Conservation (phyloP, 352 stramenopile species). For the Peronospora tabacina region DNA sequence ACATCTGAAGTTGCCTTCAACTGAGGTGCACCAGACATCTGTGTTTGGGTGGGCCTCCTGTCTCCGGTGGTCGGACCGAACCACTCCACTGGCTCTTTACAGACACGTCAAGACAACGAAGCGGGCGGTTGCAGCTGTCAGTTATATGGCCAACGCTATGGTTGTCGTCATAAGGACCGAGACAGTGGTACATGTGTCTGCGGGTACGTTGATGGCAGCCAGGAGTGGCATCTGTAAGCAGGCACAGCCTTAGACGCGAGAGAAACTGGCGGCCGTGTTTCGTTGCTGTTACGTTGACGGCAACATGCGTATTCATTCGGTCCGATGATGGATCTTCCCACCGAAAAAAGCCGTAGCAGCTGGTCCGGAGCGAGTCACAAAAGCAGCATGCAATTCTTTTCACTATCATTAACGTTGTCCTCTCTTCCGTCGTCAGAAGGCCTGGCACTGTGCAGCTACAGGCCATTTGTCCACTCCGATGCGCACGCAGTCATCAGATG, state of each 20-base stretch:
- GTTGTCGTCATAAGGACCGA: neutral
- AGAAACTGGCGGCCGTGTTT: neutral
- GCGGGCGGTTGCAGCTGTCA: neutral
- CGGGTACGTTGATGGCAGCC: constrained; percentile 4
- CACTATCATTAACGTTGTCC: neutral
- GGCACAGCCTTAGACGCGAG: neutral
- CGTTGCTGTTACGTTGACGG: neutral
- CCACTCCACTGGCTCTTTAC: constrained; percentile 5
- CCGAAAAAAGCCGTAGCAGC: too few relatives aligned
- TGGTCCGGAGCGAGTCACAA: neutral
- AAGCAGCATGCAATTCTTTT: neutral
- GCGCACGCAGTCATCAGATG: neutral
- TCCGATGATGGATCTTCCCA: too few relatives aligned
- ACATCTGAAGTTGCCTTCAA: constrained; percentile 20
- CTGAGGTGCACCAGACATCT: neutral
- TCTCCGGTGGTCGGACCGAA: neutral
- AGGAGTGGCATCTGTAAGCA: neutral
- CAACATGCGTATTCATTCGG: too few relatives aligned
- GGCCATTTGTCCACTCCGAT: neutral
- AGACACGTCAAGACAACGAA: neutral
- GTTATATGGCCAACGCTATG: neutral
- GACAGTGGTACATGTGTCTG: neutral
- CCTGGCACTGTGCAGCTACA: neutral
- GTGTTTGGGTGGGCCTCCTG: neutral
- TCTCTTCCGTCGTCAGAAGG: neutral